A percentile compares a stretch with the other conserved stretches of the same genome.
phyloP scores from a whole-genome alignment of 2,329 filamentous ascomycete genomes.

The Zelopaecilomyces penicillatus region DNA sequence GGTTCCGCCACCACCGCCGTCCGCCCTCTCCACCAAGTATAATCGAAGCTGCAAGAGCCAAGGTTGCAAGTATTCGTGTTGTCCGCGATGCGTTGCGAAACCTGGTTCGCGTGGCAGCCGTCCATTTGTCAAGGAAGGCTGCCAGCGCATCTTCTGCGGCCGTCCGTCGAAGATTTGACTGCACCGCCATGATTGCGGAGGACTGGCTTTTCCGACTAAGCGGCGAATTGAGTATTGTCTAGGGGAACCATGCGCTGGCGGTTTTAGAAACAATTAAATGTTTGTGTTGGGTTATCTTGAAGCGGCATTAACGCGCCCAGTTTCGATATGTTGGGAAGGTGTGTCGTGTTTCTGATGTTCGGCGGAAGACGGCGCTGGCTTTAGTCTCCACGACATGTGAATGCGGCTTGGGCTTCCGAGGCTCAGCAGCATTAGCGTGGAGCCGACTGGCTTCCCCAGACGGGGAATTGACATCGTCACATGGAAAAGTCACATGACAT shows the following conservation, averaged over 20 bases:
- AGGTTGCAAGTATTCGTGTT: conserved; percentile 65
- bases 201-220: conserved; percentile 4
- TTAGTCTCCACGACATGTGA: not conserved
- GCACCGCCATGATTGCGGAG: conserved; percentile 60
- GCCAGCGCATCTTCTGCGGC: conserved; percentile 59
- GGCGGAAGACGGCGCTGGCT: too few relatives aligned
- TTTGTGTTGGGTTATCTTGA: too few relatives aligned
- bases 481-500: too few relatives aligned
- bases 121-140: conserved; percentile 54
- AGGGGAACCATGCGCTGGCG: too few relatives aligned
- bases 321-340: not conserved
- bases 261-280: too few relatives aligned
- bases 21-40: conserved; percentile 70
- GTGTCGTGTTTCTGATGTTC: too few relatives aligned
- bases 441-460: not conserved
- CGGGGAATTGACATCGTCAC: too few relatives aligned
- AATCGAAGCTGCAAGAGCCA: conserved; percentile 69
- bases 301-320: not conserved
- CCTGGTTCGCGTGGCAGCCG: conserved; percentile 40
- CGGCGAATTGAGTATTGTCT: not conserved
- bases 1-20: conserved; percentile 66
- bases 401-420: not conserved
- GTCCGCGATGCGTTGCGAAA: conserved; percentile 59
- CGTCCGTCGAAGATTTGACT: conserved; percentile 70
- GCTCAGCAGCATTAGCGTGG: not conserved